Evolutionary conservation across 257 asterid genomes (phyloP).

Genomic region (Penstemon eatonii): DNA sequence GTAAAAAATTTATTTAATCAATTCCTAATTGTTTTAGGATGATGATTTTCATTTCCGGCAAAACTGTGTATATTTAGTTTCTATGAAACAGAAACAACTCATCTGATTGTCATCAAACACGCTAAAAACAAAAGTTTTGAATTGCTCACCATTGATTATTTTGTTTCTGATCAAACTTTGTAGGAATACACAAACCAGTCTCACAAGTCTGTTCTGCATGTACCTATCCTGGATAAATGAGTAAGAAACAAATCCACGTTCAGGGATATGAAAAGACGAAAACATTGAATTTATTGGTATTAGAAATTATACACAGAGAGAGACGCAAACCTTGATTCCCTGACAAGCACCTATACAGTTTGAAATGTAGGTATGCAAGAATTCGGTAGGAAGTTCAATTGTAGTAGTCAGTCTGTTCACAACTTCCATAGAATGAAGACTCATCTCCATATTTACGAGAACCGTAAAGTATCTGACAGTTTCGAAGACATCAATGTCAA

Average conservation of each 20-base stretch:
- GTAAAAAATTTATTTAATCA: not conserved
- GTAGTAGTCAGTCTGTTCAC: constrained; percentile 95
- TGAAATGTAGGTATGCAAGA: constrained; percentile 87
- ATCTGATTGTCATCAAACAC: constrained; percentile 3
- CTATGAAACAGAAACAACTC: not conserved
- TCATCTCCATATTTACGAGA: constrained; percentile 99
- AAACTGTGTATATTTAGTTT: not conserved
- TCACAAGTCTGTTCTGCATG: constrained; percentile 96
- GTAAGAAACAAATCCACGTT: constrained; percentile 19
- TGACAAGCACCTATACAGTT: constrained; percentile 94
- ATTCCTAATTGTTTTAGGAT: not conserved
- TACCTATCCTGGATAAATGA: constrained; percentile 76
- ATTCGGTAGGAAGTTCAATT: constrained; percentile 95
- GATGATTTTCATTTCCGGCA: not conserved
- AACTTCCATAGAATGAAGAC: constrained; percentile 99
- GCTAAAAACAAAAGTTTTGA: not conserved
- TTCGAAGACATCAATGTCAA: constrained; percentile 18
- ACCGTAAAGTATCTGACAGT: constrained; percentile 83
- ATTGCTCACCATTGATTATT: constrained; percentile 74
- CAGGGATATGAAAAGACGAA: constrained; percentile 7
- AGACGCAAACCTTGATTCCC: constrained; percentile 72
- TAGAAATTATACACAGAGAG: not conserved
- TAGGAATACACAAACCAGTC: constrained; percentile 93
- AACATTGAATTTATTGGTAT: not conserved
- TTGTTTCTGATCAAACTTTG: constrained; percentile 93